phyloP scores from a whole-genome alignment of 805 yeast species.

The Nematodospora valgi region DNA sequence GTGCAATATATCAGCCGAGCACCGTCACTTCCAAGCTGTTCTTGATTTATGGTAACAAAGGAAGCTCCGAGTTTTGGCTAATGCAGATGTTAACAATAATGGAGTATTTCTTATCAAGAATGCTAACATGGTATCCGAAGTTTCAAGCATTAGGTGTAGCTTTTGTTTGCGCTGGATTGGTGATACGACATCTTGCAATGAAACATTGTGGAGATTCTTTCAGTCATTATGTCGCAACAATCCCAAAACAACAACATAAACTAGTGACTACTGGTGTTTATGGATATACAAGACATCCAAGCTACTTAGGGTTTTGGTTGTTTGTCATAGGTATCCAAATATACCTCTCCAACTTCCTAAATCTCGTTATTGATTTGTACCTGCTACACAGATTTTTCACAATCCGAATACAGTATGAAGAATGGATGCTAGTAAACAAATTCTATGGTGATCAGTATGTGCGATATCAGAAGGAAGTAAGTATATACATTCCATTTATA shows the following conservation, averaged over 20 bases:
- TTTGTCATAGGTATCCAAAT: slow-evolving; percentile 31
- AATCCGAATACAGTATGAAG: slow-evolving; percentile 32
- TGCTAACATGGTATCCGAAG: neutral
- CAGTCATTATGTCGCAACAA: slow-evolving; percentile 28
- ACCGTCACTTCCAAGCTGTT: slow-evolving; percentile 26
- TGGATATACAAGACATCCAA: slow-evolving; percentile 31
- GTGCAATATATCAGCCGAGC: slow-evolving; percentile 22
- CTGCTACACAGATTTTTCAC: slow-evolving; percentile 25
- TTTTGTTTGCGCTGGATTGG: slow-evolving; percentile 21
- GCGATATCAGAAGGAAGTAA: slow-evolving; percentile 19
- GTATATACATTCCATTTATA: slow-evolving; percentile 27
- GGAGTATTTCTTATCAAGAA: slow-evolving; percentile 16
- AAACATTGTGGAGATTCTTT: slow-evolving; percentile 32
- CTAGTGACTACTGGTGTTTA: slow-evolving; percentile 35
- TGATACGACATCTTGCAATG: slow-evolving; percentile 27
- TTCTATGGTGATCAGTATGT: slow-evolving; percentile 27
- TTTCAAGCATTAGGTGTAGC: slow-evolving; percentile 12
- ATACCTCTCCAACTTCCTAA: slow-evolving; percentile 20
- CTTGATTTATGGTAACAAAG: slow-evolving; percentile 32
- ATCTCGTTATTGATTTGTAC: slow-evolving; percentile 13
- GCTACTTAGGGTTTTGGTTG: slow-evolving; percentile 36
- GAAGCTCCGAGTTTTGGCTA: slow-evolving; percentile 27
- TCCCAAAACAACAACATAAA: slow-evolving; percentile 9
- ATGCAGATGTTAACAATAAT: slow-evolving; percentile 22
- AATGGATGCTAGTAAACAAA: slow-evolving; percentile 23